Base-by-base conservation (phyloP, 805 yeast species). In the Wickerhamomyces bovis region DNA sequence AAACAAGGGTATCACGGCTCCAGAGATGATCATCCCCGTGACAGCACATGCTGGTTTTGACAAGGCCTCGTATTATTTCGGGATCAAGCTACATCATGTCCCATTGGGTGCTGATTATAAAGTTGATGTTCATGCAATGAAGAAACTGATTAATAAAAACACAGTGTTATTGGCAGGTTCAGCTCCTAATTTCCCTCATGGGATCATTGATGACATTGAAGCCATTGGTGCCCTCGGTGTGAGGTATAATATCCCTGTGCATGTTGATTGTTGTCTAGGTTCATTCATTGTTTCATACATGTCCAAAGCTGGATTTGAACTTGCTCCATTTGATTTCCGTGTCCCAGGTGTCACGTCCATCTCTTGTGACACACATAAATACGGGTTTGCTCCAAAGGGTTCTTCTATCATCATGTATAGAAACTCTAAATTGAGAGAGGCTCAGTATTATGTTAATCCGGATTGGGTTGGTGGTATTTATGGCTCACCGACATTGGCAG, bases 361-460 rank as follows among this genome's bases (percentile, higher is more conserved):
- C 48, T 87, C 96, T n/a, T 94, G 98, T 68, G 99, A 92, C 64
- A 92, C 99, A n/a, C 99, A 92, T 72, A 92, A 92, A 66, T 92
- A 92, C 61, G 99, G 98, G 1, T 94, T 92, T 73, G 97, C 98
- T 9, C 99, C 99, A 36, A 92, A 92, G 66, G 99, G 99, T 10
- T 84, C 95, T 0, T 88, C 96, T 1, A 76, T 92, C 21, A 85
- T 94, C 56, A 84, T 94, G 96, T 94, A 94, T 66, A 77, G 97
- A 41, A 67, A 75, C 50, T 57, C 75, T 0, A 74, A 77, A 48
- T 73, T 89, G 47, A 75, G 99, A 48, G 76, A 76, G 53, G 75
- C 83, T 58, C 99, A 94, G 68, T 92, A 94, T 65, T 94, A 83
- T 64, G 76, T 90, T 26, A 75, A 81, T 44, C 71, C 88, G 1